Base-by-base conservation (phyloP, 1,284 basidiomycete genomes). In the Amylostereum areolatum region DNA sequence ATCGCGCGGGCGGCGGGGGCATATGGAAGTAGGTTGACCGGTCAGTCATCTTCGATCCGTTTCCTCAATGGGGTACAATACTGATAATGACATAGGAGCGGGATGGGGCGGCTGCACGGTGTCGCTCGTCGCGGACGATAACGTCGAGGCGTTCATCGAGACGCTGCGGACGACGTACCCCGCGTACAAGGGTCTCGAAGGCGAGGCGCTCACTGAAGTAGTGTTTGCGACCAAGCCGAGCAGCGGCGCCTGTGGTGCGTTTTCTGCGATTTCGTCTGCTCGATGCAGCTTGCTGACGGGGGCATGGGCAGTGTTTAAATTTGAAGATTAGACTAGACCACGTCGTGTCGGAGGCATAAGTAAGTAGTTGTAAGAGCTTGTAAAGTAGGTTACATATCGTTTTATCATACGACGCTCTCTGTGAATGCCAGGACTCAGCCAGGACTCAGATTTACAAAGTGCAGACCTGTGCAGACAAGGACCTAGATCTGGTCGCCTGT, bases 101-200 rank as follows among this genome's bases (percentile, higher is more conserved):
- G 92, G 92, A 2, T 96, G 91, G 91, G 92, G 92, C 45, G 92
- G 92, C 9, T 92, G 89, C 57, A 88, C 87, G 0, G 86, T 95
- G 25, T 90, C 88, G 12, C 75, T 95, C 18, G 85, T 95, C 3
- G 75, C 80, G 5, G 83, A 87, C 57, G 66, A 71, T n/a, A 61
- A 77, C 34, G 86, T 90, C 3, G 73, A 78, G 0, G 55, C 61
- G n/a, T 93, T 95, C 61, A 83, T 93, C 44, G 62, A 69, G 52
- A 71, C 73, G 52, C 69, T 94, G 27, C 79, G 72, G 62, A 67
- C 68, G 24, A 66, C 67, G 12, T 94, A 91, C 62, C 66, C 62
- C 24, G 77, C 81, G 8, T 93, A 87, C 65, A 72, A 72, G 49
- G 68, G 69, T 5, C 64, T 94, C 31, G 71, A 75, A 40, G 76